phyloP scores from a whole-genome alignment of 2,329 filamentous ascomycete species.

The Ascosphaera apis region DNA sequence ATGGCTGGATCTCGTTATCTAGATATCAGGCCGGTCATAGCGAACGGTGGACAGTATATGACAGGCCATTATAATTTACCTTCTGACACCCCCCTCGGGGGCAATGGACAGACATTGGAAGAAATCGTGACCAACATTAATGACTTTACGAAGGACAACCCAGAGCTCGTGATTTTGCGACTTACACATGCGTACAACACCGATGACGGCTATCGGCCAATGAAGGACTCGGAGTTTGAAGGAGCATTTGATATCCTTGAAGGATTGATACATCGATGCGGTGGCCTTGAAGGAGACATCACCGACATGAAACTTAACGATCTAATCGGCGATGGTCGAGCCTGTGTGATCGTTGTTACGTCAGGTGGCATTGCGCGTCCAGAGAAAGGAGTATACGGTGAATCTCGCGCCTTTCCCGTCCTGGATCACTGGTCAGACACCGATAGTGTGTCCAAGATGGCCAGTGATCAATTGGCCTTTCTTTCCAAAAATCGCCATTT shows the following conservation, averaged over 20 bases:
- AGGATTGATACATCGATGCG: slow-evolving; percentile 19
- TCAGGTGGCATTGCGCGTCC: slow-evolving; percentile 12
- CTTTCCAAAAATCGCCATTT: slow-evolving; percentile 7
- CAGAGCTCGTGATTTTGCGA: slow-evolving; percentile 25
- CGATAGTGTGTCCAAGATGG: slow-evolving; percentile 12
- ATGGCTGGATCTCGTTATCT: slow-evolving; percentile 25
- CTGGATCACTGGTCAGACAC: slow-evolving; percentile 14
- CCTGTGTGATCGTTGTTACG: slow-evolving; percentile 15
- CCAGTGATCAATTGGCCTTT: slow-evolving; percentile 16
- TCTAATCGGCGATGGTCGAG: slow-evolving; percentile 15
- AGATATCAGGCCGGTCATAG: slow-evolving; percentile 23
- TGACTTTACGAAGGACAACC: slow-evolving; percentile 20
- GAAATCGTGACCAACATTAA: slow-evolving; percentile 21
- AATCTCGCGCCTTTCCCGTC: slow-evolving; percentile 12
- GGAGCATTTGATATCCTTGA: slow-evolving; percentile 22
- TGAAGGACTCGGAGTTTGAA: slow-evolving; percentile 18
- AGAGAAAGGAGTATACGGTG: slow-evolving; percentile 15
- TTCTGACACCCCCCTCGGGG: slow-evolving; percentile 18
- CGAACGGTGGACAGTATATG: slow-evolving; percentile 17
- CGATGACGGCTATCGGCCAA: slow-evolving; percentile 15
- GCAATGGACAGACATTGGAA: slow-evolving; percentile 22
- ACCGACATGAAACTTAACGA: slow-evolving; percentile 13
- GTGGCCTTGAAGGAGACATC: slow-evolving; percentile 12
- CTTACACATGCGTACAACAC: slow-evolving; percentile 24
- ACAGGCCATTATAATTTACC: slow-evolving; percentile 16